phyloP scores from a whole-genome alignment of 768 basidiomycete species.

The Termitomyces sp. region DNA sequence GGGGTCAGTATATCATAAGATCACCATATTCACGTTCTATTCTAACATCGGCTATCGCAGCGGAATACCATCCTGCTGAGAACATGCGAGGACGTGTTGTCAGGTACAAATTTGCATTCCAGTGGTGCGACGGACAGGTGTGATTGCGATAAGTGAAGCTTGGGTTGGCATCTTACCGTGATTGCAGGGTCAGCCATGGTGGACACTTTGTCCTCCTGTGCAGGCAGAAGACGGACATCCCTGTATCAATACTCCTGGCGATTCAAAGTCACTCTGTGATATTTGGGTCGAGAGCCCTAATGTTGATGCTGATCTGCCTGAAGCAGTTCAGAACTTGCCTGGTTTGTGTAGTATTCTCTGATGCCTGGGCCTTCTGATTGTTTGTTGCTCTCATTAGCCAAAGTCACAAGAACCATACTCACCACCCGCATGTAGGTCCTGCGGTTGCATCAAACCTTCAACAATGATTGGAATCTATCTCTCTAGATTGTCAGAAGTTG shows the following conservation, averaged over 20 bases:
- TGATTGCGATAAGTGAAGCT: background rate
- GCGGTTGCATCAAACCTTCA: background rate
- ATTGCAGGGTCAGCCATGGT: constrained; percentile 42
- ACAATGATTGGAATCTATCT: background rate
- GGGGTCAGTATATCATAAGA: constrained; percentile 44
- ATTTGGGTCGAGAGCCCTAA: background rate
- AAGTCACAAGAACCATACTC: background rate
- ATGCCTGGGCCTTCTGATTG: background rate
- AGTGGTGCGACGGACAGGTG: constrained; percentile 75
- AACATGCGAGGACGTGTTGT: constrained; percentile 52
- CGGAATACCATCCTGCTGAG: constrained; percentile 53
- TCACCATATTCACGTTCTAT: background rate
- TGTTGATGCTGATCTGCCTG: background rate
- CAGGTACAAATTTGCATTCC: constrained; percentile 79
- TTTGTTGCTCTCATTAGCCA: background rate
- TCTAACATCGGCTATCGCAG: constrained; percentile 25
- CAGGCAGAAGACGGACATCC: background rate
- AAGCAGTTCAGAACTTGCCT: background rate
- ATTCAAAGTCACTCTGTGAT: background rate
- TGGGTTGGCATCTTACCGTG: background rate
- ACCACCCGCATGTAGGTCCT: background rate
- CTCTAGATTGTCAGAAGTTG: constrained; percentile 15
- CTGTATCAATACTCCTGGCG: background rate
- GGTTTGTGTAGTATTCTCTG: background rate
- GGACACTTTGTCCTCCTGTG: constrained; percentile 17